phyloP scores from a whole-genome alignment of 1,284 basidiomycete species.

The Afroboletus lepidellus region DNA sequence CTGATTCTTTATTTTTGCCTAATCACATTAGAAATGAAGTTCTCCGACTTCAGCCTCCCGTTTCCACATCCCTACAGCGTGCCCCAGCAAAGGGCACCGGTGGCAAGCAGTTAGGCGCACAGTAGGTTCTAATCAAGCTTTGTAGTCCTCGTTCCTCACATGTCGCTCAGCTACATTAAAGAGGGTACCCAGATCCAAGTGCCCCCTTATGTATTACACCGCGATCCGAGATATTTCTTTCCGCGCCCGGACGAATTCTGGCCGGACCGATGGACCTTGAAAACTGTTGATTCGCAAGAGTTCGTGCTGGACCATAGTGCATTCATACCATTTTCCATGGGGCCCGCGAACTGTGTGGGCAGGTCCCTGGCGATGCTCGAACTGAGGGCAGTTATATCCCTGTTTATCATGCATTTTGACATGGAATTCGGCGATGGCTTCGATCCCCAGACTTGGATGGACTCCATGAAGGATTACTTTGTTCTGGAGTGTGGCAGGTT shows the following conservation, averaged over 20 bases:
- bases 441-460: conserved; percentile 28
- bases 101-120: conserved; percentile 34
- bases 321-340: conserved; percentile 37
- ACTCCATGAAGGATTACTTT: conserved; percentile 32
- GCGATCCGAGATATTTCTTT: conserved; percentile 41
- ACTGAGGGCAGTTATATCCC: conserved; percentile 26
- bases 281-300: conserved; percentile 10
- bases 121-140: conserved; percentile 23
- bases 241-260: conserved; percentile 41
- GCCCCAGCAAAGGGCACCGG: conserved; percentile 30
- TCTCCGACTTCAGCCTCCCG: conserved; percentile 40
- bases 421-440: conserved; percentile 29
- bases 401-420: conserved; percentile 34
- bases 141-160: neutral
- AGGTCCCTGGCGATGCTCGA: conserved; percentile 36
- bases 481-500: conserved; percentile 29
- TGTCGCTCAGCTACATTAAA: conserved; percentile 36
- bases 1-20: neutral
- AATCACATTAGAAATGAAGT: conserved; percentile 37
- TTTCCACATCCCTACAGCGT: conserved; percentile 36
- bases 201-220: conserved; percentile 41
- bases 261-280: conserved; percentile 43
- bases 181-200: conserved; percentile 40
- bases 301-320: conserved; percentile 22
- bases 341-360: conserved; percentile 37